phyloP scores from a whole-genome alignment of 2,329 filamentous ascomycete genomes.

The Pestalotiopsis sp. region DNA sequence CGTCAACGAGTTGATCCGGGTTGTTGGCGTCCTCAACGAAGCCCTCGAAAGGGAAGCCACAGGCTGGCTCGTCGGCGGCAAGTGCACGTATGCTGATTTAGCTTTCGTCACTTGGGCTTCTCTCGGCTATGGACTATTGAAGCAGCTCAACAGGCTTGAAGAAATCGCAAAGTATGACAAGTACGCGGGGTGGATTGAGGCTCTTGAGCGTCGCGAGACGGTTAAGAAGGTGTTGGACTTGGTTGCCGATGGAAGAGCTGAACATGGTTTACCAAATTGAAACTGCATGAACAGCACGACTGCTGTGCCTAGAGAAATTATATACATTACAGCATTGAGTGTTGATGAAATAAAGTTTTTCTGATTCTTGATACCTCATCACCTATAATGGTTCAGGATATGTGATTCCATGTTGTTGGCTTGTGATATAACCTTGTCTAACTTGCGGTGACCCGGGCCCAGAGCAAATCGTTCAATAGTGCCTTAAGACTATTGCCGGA shows the following conservation, averaged over 20 bases:
- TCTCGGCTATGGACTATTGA: background rate
- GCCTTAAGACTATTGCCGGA: too few relatives aligned
- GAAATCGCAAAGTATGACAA: background rate
- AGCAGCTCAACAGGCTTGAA: background rate
- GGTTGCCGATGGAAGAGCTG: background rate
- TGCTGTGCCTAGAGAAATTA: background rate
- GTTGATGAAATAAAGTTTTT: too few relatives aligned
- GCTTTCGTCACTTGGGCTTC: conserved; percentile 20
- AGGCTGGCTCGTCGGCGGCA: conserved; percentile 23
- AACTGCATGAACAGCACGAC: too few relatives aligned
- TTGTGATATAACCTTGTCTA: too few relatives aligned
- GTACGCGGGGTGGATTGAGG: background rate
- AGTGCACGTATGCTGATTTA: conserved; percentile 23
- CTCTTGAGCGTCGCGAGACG: background rate
- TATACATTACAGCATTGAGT: background rate
- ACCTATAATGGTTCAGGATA: too few relatives aligned
- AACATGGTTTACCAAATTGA: background rate
- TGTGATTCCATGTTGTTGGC: too few relatives aligned
- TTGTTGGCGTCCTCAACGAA: conserved; percentile 17
- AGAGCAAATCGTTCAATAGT: too few relatives aligned
- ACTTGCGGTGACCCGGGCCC: too few relatives aligned
- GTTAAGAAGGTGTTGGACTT: background rate
- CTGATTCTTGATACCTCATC: too few relatives aligned
- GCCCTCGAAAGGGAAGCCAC: conserved; percentile 10
- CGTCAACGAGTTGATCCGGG: conserved; percentile 23